A percentile compares a stretch with the other conserved stretches of the same genome.
These are phyloP conservation scores for Fusarium sacchari DNA, from an alignment of 2,329 filamentous ascomycete species.

Conservation along the genomic window DNA sequence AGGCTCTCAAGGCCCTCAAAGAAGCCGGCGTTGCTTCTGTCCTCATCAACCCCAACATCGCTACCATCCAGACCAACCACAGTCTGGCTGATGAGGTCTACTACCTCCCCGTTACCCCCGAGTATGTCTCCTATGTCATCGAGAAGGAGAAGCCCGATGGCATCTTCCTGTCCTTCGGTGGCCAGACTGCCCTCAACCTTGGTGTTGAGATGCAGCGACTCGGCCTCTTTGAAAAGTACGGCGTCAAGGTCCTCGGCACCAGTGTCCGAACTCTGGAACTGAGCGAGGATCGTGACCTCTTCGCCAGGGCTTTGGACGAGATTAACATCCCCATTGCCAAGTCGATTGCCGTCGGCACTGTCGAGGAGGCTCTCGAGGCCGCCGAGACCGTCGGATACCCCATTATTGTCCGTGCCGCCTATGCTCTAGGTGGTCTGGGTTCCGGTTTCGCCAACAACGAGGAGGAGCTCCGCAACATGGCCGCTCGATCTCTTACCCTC, in stretches of 20 bases:
- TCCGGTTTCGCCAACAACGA: conserved; percentile 95
- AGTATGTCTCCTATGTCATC: conserved; percentile 98
- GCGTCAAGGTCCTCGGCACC: conserved; percentile 94
- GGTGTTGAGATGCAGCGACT: conserved; percentile 97
- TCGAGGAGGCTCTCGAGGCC: conserved; percentile 91
- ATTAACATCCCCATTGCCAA: conserved; percentile 98
- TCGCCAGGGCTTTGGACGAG: conserved; percentile 94
- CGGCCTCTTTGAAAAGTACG: conserved; percentile 94
- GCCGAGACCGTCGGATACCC: conserved; percentile 91
- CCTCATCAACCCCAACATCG: conserved; percentile 97
- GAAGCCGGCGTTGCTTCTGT: conserved; percentile 92
- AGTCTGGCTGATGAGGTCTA: conserved; percentile 96
- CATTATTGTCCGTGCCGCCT: conserved; percentile 97
- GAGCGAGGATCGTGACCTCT: conserved; percentile 94
- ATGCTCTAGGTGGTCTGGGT: conserved; percentile 93
- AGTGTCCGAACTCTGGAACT: conserved; percentile 94
- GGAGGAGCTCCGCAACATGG: conserved; percentile 93
- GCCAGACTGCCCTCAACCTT: conserved; percentile 95
- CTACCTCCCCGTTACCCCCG: conserved; percentile 95
- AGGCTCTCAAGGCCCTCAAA: conserved; percentile 96
- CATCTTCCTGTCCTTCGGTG: conserved; percentile 96
- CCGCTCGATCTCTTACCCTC: conserved; percentile 89
- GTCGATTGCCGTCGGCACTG: conserved; percentile 89
- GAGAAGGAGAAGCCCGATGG: conserved; percentile 95
- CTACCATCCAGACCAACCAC: conserved; percentile 97